A percentile compares a stretch with the other conserved stretches of the same genome.
phyloP scores from a whole-genome alignment of 2,329 filamentous ascomycete genomes.

The Xylariaceae sp. region DNA sequence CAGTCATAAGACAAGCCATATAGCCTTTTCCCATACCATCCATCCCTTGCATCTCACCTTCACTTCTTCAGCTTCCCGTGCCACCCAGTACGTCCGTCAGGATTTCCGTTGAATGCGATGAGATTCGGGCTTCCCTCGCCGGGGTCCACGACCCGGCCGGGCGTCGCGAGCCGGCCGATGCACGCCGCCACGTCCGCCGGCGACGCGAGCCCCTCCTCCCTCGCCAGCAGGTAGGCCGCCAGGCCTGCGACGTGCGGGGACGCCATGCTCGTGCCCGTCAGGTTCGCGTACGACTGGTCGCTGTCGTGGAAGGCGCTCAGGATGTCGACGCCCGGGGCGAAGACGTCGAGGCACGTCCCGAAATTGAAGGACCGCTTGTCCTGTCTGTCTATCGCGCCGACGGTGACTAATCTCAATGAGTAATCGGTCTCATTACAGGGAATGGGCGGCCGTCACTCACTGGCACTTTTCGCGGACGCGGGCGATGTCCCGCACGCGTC shows the following conservation, averaged over 20 bases:
- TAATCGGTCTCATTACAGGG: too few relatives aligned
- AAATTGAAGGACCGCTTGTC: slow-evolving; percentile 23
- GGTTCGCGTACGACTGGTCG: slow-evolving; percentile 14
- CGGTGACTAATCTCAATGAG: slow-evolving; percentile 17
- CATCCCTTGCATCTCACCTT: too few relatives aligned
- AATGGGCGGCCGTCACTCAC: too few relatives aligned
- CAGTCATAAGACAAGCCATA: too few relatives aligned
- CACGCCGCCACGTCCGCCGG: slow-evolving; percentile 13
- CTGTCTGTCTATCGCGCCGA: slow-evolving; percentile 21
- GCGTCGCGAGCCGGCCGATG: slow-evolving; percentile 19
- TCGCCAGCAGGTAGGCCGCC: slow-evolving; percentile 24
- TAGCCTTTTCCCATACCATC: too few relatives aligned
- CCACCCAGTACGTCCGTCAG: too few relatives aligned
- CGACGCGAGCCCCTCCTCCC: slow-evolving; percentile 18
- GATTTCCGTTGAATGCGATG: slow-evolving; percentile 27
- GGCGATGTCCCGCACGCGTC: slow-evolving; percentile 24
- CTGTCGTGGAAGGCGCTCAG: slow-evolving; percentile 19
- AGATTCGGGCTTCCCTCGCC: slow-evolving; percentile 21
- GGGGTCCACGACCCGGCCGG: slow-evolving; percentile 18
- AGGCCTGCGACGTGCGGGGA: slow-evolving; percentile 26
- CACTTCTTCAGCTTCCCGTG: too few relatives aligned
- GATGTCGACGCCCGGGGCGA: slow-evolving; percentile 25
- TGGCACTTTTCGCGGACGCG: slow-evolving; percentile 19
- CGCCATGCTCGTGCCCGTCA: slow-evolving; percentile 27
- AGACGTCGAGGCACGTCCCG: slow-evolving; percentile 22